These are phyloP conservation scores for Lepidium africanum DNA, from an alignment of 345 rosid genomes.

Conservation along the genomic window DNA sequence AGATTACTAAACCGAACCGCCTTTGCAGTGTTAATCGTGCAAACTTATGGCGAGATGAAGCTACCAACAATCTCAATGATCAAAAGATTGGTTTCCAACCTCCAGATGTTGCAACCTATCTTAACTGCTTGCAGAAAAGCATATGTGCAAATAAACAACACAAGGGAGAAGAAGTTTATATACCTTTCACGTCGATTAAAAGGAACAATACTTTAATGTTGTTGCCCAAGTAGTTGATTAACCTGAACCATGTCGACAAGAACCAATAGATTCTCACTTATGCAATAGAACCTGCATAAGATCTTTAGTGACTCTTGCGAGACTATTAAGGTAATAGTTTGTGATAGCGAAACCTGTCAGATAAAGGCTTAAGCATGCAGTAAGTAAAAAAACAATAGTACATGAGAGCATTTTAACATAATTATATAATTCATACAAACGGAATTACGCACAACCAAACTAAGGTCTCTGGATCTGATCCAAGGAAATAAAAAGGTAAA, in stretches of 20 bases:
- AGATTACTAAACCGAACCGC: neutral
- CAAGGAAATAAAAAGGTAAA: constrained; percentile 10
- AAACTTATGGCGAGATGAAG: neutral
- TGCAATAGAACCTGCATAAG: constrained; percentile 26
- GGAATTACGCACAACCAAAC: constrained; percentile 10
- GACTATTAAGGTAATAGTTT: neutral
- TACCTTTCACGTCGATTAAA: constrained; percentile 17
- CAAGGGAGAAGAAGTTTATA: neutral
- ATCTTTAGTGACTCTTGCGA: neutral
- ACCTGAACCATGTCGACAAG: constrained; percentile 8
- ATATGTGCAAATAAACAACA: constrained; percentile 5
- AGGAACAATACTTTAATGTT: neutral
- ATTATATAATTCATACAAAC: constrained; percentile 18
- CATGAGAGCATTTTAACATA: neutral
- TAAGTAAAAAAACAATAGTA: neutral
- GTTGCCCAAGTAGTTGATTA: constrained; percentile 1
- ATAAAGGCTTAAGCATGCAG: neutral
- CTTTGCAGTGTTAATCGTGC: neutral
- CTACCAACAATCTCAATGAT: neutral
- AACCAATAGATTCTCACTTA: neutral
- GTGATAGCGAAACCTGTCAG: neutral
- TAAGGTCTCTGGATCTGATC: constrained; percentile 19
- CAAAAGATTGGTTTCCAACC: neutral
- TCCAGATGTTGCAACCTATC: constrained; percentile 7
- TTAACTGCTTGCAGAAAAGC: neutral